phyloP scores from a whole-genome alignment of 148 eudicot species.

The Polygonum aviculare region DNA sequence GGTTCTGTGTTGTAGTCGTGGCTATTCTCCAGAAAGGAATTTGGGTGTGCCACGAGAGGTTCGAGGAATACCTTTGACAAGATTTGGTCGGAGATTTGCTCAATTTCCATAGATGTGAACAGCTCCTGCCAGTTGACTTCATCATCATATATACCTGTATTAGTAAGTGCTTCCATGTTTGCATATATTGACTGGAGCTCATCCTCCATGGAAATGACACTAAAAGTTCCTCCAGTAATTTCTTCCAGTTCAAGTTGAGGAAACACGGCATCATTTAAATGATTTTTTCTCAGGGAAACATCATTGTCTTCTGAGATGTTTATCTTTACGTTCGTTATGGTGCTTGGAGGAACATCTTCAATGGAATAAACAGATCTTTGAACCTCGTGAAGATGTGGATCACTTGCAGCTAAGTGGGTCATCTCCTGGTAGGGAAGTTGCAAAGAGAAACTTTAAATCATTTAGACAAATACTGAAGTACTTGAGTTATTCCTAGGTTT shows the following conservation, averaged over 20 bases:
- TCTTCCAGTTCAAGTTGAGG: conserved; percentile 75
- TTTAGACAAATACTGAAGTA: not conserved
- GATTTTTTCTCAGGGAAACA: conserved; percentile 31
- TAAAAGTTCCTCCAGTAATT: conserved; percentile 35
- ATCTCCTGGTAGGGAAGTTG: conserved; percentile 38
- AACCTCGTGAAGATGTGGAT: conserved; percentile 30
- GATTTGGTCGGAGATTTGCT: conserved; percentile 30
- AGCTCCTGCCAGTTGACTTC: conserved; percentile 31
- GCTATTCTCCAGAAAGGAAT: conserved; percentile 31
- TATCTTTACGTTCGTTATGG: conserved; percentile 25
- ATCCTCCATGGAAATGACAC: conserved; percentile 21
- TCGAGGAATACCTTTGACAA: conserved; percentile 24
- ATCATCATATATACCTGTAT: conserved; percentile 22
- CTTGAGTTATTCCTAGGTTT: not conserved
- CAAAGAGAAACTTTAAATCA: not conserved
- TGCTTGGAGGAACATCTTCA: conserved; percentile 32
- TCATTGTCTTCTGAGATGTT: conserved; percentile 5
- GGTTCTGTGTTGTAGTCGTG: conserved; percentile 34
- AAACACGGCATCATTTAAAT: conserved; percentile 21
- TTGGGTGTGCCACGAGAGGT: conserved; percentile 19
- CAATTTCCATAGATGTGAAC: conserved; percentile 35
- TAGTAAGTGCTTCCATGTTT: conserved; percentile 28
- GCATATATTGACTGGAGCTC: conserved; percentile 30
- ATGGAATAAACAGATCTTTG: conserved; percentile 39
- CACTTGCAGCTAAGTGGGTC: conserved; percentile 21